phyloP scores from a whole-genome alignment of 2,329 filamentous ascomycete genomes.

The Fusarium nanum region DNA sequence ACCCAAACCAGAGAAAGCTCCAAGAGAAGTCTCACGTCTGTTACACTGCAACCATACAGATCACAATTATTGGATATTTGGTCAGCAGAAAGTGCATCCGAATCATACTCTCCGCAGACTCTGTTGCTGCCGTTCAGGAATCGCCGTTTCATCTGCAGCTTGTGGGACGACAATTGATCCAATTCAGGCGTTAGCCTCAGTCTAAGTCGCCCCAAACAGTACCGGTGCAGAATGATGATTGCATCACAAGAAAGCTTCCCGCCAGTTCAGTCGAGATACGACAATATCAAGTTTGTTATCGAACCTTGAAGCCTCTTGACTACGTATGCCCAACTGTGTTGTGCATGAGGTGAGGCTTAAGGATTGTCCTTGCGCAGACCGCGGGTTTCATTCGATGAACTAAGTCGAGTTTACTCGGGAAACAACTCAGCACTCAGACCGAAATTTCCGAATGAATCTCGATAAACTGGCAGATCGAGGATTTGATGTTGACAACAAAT shows the following conservation, averaged over 20 bases:
- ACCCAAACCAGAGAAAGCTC: background rate
- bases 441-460: slow-evolving; percentile 19
- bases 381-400: slow-evolving; percentile 8
- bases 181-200: slow-evolving; percentile 12
- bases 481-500: slow-evolving; percentile 14
- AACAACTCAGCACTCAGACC: slow-evolving; percentile 24
- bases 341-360: slow-evolving; percentile 20
- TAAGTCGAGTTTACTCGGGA: background rate
- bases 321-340: background rate
- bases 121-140: slow-evolving; percentile 14
- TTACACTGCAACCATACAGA: background rate
- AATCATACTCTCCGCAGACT: background rate
- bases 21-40: slow-evolving; percentile 6
- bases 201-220: slow-evolving; percentile 15
- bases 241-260: slow-evolving; percentile 12
- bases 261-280: background rate
- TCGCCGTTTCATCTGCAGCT: slow-evolving; percentile 39
- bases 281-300: background rate
- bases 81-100: background rate
- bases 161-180: slow-evolving; percentile 24
- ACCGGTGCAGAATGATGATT: slow-evolving; percentile 14
- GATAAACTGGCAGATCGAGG: slow-evolving; percentile 2
- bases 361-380: slow-evolving; percentile 13
- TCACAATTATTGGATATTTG: background rate
- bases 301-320: background rate